A percentile compares a stretch with the other conserved stretches of the same genome.
phyloP scores from a whole-genome alignment of 805 yeast genomes.

The Nakazawaea anatomiae region DNA sequence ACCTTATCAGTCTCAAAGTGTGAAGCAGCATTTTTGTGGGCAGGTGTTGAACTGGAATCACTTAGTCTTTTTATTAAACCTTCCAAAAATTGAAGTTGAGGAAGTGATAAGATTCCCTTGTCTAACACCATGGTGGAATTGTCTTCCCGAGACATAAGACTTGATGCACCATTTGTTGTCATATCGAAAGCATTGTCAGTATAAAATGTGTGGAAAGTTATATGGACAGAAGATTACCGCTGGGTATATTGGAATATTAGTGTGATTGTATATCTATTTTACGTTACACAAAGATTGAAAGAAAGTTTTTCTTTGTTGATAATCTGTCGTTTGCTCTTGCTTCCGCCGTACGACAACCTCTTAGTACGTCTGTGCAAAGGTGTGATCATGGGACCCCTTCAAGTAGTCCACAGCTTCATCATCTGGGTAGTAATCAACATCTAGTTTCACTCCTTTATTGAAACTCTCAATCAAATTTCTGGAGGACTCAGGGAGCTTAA shows the following conservation, averaged over 20 bases:
- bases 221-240: too few relatives aligned
- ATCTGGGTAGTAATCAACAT: slow-evolving; percentile 1
- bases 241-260: too few relatives aligned
- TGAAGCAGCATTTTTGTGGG: not conserved
- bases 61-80: slow-evolving; percentile 20
- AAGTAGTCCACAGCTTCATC: slow-evolving; percentile 1
- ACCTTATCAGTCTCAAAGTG: not conserved
- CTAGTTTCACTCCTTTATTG: not conserved
- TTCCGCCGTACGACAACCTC: too few relatives aligned
- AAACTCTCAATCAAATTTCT: not conserved
- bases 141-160: too few relatives aligned
- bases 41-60: not conserved
- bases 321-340: not conserved
- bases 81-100: slow-evolving; percentile 22
- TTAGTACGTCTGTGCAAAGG: slow-evolving; percentile 5
- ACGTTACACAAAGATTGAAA: not conserved
- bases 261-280: too few relatives aligned
- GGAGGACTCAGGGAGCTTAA: slow-evolving; percentile 1
- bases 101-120: slow-evolving; percentile 20
- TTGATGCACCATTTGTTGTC: slow-evolving; percentile 4
- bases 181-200: not conserved
- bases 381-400: slow-evolving; percentile 6
- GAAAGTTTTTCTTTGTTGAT: not conserved
- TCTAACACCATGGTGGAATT: slow-evolving; percentile 11
- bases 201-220: too few relatives aligned